Evolutionary conservation across 2,329 filamentous ascomycete genomes (phyloP).

Genomic region (Clarireedia hainanense): DNA sequence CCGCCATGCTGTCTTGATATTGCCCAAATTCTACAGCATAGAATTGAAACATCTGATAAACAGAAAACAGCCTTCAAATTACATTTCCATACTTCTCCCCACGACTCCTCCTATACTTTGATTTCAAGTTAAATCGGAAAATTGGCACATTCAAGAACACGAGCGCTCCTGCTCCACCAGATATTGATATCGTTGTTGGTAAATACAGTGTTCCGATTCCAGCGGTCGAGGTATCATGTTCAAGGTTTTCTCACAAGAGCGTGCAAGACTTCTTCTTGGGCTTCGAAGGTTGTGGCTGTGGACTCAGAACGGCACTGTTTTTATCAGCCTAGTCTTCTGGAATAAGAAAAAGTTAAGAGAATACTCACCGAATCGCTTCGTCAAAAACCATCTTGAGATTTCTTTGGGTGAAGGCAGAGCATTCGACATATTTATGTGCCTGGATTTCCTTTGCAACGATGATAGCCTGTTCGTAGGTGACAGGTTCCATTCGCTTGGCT

Average conservation of each 20-base stretch:
- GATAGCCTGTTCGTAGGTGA: slow-evolving; percentile 87
- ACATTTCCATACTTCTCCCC: not conserved
- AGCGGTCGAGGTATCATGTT: too few relatives aligned
- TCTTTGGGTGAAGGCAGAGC: slow-evolving; percentile 90
- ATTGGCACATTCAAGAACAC: not conserved
- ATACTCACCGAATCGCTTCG: slow-evolving; percentile 84
- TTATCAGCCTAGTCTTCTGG: not conserved
- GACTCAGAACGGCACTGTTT: slow-evolving; percentile 62
- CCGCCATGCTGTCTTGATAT: not conserved
- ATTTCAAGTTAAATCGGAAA: not conserved
- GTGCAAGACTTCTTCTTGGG: slow-evolving; percentile 55
- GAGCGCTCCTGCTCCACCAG: not conserved
- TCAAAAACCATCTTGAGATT: slow-evolving; percentile 99
- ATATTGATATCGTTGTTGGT: not conserved
- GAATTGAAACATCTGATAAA: slow-evolving; percentile 4
- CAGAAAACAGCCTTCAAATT: slow-evolving; percentile 5
- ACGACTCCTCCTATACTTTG: not conserved
- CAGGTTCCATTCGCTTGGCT: slow-evolving; percentile 93
- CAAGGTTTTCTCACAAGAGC: slow-evolving; percentile 45
- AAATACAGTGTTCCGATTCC: too few relatives aligned
- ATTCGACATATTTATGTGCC: slow-evolving; percentile 96
- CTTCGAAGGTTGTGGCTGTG: slow-evolving; percentile 49
- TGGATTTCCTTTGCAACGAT: slow-evolving; percentile 87
- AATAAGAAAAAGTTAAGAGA: not conserved
- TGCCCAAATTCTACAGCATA: slow-evolving; percentile 9